A percentile compares a stretch with the other conserved stretches of the same genome.
These are phyloP conservation scores for Fonsecaea nubica DNA, from an alignment of 2,329 filamentous ascomycete genomes.

Conservation along the genomic window DNA sequence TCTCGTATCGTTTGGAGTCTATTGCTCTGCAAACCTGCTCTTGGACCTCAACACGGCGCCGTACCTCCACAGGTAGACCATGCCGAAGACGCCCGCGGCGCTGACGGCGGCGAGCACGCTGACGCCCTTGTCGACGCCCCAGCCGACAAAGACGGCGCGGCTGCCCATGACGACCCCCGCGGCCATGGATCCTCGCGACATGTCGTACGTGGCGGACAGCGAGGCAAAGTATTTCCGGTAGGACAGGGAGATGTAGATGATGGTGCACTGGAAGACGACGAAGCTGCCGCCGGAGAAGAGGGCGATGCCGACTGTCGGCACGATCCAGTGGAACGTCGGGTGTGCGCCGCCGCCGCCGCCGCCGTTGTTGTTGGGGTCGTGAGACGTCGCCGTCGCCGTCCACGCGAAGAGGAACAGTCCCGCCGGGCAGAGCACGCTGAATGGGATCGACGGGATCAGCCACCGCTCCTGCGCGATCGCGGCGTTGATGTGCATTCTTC, in stretches of 20 bases:
- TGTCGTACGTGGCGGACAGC: constrained; percentile 11
- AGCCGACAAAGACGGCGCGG: constrained; percentile 2
- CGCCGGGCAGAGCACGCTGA: constrained; percentile 4
- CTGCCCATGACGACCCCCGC: constrained; percentile 10
- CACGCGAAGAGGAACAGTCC: constrained; percentile 17
- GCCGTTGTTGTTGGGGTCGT: not conserved
- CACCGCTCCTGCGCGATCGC: constrained; percentile 15
- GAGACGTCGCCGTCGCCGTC: constrained; percentile 6
- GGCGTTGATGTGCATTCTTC: constrained; percentile 7
- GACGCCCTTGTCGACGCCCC: constrained; percentile 14
- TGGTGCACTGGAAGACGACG: constrained; percentile 18
- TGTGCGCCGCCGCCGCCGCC: not conserved
- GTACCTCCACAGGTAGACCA: constrained; percentile 1
- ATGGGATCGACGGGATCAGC: constrained; percentile 10
- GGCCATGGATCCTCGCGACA: constrained; percentile 8
- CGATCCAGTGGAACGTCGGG: constrained; percentile 10
- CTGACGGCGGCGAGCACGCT: constrained; percentile 11
- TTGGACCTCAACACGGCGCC: constrained; percentile 9
- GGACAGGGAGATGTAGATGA: constrained; percentile 20
- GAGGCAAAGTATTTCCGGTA: constrained; percentile 13
- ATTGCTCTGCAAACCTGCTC: constrained; percentile 7
- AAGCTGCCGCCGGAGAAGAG: constrained; percentile 12
- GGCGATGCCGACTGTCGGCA: constrained; percentile 10
- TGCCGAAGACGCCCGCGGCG: constrained; percentile 2
- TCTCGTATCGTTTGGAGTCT: not conserved